Conservation (phyloP, 257 asterid species). For the Jasminum sambac region DNA sequence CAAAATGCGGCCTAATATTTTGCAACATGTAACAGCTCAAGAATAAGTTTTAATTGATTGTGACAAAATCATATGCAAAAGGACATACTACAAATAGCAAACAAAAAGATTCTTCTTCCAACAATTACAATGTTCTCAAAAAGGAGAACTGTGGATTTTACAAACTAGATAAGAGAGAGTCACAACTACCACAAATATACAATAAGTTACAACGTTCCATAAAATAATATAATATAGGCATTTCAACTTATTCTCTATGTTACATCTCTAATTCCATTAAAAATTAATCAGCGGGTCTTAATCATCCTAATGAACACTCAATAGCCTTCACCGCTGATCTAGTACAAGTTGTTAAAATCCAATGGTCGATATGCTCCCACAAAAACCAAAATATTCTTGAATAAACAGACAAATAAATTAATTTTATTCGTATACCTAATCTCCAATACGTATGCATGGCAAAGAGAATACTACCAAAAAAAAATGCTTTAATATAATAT, state of each 20-base stretch:
- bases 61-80: neutral
- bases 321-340: conserved; percentile 32
- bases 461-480: conserved; percentile 26
- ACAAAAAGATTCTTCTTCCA: neutral
- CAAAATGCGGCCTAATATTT: no score
- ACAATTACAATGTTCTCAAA: neutral
- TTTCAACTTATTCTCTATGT: conserved; percentile 40
- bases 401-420: conserved; percentile 26
- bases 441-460: conserved; percentile 38
- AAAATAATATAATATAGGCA: conserved; percentile 14
- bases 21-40: no score
- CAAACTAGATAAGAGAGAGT: conserved; percentile 17
- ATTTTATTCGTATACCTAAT: conserved; percentile 27
- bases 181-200: conserved; percentile 41
- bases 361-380: conserved; percentile 26
- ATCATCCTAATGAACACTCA: conserved; percentile 11
- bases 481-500: conserved; percentile 10
- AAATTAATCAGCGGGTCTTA: conserved; percentile 15
- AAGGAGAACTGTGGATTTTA: neutral
- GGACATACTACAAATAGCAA: neutral
- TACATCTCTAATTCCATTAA: conserved; percentile 32
- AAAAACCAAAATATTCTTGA: conserved; percentile 35
- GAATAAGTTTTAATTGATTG: neutral
- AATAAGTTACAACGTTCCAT: conserved; percentile 24
- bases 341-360: conserved; percentile 40